These are phyloP conservation scores for Candida sanyaensis DNA, from an alignment of 1,139 yeast species.

Conservation along the genomic window DNA sequence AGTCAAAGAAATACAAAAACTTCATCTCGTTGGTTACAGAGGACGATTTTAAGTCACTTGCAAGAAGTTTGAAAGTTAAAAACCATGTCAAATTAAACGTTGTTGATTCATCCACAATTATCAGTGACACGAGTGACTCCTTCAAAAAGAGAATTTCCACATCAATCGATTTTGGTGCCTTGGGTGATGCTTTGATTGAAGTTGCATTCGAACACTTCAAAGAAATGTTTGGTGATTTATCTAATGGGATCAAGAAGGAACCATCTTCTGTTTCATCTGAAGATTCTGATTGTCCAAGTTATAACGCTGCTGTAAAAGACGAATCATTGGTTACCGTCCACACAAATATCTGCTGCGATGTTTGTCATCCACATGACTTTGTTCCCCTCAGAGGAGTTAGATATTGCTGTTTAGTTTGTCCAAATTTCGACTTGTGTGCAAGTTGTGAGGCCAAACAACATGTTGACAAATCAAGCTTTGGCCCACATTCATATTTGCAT, in stretches of 20 bases:
- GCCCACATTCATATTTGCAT: conserved; percentile 28
- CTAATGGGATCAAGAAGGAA: conserved; percentile 6
- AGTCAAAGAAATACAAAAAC: conserved; percentile 44
- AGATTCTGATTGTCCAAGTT: not conserved
- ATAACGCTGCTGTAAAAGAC: not conserved
- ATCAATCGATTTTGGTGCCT: conserved; percentile 21
- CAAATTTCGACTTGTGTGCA: conserved; percentile 58
- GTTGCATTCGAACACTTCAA: conserved; percentile 26
- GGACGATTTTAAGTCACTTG: conserved; percentile 47
- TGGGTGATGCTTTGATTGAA: conserved; percentile 27
- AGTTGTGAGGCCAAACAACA: conserved; percentile 40
- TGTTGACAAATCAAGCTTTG: conserved; percentile 15
- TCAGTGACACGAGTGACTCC: not conserved
- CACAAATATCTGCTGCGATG: conserved; percentile 39
- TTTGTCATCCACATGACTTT: conserved; percentile 33
- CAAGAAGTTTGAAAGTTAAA: conserved; percentile 50
- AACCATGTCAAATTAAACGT: conserved; percentile 34
- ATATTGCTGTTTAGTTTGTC: conserved; percentile 56
- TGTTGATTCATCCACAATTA: conserved; percentile 19
- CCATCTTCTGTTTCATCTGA: conserved; percentile 4
- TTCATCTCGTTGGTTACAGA: conserved; percentile 40
- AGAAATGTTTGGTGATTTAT: conserved; percentile 19
- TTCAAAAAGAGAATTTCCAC: conserved; percentile 12
- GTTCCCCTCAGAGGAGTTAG: conserved; percentile 48
- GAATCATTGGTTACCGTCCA: conserved; percentile 17